Evolutionary conservation across 2,329 filamentous ascomycete genomes (phyloP).

Genomic region (Colletotrichum euphorbiae): DNA sequence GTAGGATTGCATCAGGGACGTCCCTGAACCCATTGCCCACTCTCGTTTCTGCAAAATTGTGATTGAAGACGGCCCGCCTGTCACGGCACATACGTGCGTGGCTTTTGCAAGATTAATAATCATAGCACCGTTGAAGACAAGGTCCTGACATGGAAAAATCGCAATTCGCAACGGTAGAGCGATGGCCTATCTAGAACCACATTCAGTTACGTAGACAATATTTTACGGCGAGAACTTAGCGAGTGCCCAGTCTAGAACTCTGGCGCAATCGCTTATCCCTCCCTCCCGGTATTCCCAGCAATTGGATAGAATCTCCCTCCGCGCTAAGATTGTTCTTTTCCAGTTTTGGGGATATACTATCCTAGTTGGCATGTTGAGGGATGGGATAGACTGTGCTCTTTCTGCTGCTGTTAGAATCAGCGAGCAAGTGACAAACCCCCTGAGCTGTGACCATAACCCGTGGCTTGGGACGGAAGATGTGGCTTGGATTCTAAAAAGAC

Average conservation of each 20-base stretch:
- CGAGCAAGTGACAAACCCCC: constrained; percentile 37
- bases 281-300: constrained; percentile 36
- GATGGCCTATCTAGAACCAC: not conserved
- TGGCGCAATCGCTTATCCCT: constrained; percentile 35
- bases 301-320: constrained; percentile 30
- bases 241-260: constrained; percentile 34
- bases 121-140: not conserved
- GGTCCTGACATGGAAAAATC: not conserved
- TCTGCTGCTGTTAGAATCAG: constrained; percentile 31
- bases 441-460: constrained; percentile 31
- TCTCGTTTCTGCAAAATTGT: too few species aligned
- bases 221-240: constrained; percentile 21
- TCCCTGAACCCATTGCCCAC: too few species aligned
- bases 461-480: constrained; percentile 17
- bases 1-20: too few species aligned
- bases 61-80: too few species aligned
- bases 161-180: too few species aligned
- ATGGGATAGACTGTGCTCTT: constrained; percentile 26
- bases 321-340: constrained; percentile 23
- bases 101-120: too few species aligned
- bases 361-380: constrained; percentile 31
- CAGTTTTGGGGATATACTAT: constrained; percentile 28
- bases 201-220: not conserved
- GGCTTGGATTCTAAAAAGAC: constrained; percentile 31
- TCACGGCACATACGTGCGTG: too few species aligned